Base-by-base conservation (phyloP, 768 basidiomycete species). In the Tylopilus sp. region DNA sequence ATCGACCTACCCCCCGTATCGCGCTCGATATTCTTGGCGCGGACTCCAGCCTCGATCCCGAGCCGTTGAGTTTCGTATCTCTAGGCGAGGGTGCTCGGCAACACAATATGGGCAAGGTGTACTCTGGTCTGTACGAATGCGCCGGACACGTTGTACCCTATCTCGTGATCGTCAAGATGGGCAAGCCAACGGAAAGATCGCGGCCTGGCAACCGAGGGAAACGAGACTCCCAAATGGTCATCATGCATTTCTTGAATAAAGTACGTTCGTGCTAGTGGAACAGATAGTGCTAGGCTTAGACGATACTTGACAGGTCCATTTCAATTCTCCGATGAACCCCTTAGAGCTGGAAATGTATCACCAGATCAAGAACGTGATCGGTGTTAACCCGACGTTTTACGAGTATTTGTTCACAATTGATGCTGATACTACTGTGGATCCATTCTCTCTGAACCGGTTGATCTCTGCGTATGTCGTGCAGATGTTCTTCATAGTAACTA, bases 331-430 rank as follows among this genome's bases (percentile, higher is more conserved):
- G 0, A 98, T 99, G 97, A 92, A 89, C 64, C 97, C 97, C 1
- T 73, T 96, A 56, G 97, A 99, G 73, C 74, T 99, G 48, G 97
- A 99, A 75, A 96, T 99, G 76, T 98, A 94, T 67, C 97, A 98
- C 69, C 97, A 99, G 72, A 94, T 98, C 79, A 93, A 98, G 81
- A 99, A 99, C 64, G 94, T 98, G 49, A 98, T 99, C 62, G 97
- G 97, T 71, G 93, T 99, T 64, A 97, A 99, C 72, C 97, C 96
- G 3, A 87, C 92, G 0, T 98, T 98, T 74, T 99, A 98, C 72
- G 97, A 98, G 72, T 98, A 95, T 63, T 60, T 94, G 55, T 89
- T 96, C 74, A 93, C 85, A 68, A 83, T 97, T 37, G 93, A 97
- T 71, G 93, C 94, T 57, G 93, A 97, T 79, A 99, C 97, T 2